Evolutionary conservation across 176 grass and related monocot genomes (phyloP), one percentile per base, ranked within the genome.

Genomic region (Oryza coarctata): DNA sequence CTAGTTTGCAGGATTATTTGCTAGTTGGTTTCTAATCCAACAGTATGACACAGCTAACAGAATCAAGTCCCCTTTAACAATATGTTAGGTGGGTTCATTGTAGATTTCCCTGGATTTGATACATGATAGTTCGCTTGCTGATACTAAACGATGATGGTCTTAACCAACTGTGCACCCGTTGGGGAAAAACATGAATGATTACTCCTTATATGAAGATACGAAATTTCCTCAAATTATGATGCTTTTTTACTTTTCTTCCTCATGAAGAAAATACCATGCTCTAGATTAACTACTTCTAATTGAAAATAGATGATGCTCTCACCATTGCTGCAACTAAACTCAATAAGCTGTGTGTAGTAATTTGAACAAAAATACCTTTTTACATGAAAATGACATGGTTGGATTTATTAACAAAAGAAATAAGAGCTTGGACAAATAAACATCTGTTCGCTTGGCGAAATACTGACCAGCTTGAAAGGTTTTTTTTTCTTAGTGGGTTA

Each of bases 1-100:
- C 27, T 60, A 67, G 66, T 22, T 63, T 80, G 33, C 32, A 74
- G 9, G 13, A 23, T 52, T 72, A 22, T 73, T 73, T 79, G 55
- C n/a, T 20, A n/a, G 20, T 57, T 57, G 55, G 55, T 60, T n/a
- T 22, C 55, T 23, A 25, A 60, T 60, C 9, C n/a, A 60, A 60
- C 22, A 60, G 55, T 60, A 60, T 11, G 9, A 10, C 55, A 60
- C 55, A 25, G 9, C 55, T 60, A 60, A 60, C n/a, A 60, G 9
- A n/a, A 55, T 55, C 18, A 22, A 55, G 50, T 7, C 20, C 50
- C 20, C 50, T 1, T 17, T n/a, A 55, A 55, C n/a, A 60, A 60
- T 8, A 25, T 25, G 55, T 25, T 60, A 60, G 55, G 55, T 60
- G 8, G 11, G 55, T 58, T 58, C 11, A 58, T 58, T 58, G 55